Percentiles rank a stretch among this genome's conserved stretches.
These are phyloP conservation scores for Lanmaoa pseudosensibilis DNA, from an alignment of 768 basidiomycete species.

Conservation along the genomic window DNA sequence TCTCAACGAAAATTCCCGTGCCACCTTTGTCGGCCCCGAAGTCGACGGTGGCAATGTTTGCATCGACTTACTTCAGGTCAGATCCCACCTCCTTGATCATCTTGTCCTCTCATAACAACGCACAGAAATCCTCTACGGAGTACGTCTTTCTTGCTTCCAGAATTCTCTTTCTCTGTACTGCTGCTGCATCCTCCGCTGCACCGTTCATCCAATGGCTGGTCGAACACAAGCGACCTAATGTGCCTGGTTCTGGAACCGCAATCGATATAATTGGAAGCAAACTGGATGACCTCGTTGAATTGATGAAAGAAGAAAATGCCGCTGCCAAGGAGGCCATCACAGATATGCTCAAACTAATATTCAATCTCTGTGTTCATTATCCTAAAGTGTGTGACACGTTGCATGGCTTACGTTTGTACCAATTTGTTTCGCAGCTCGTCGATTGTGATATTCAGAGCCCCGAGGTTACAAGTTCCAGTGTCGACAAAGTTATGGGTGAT, in stretches of 20 bases:
- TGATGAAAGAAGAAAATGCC: slow-evolving; percentile 46
- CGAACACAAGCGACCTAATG: slow-evolving; percentile 58
- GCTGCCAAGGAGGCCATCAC: slow-evolving; percentile 65
- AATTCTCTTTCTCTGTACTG: slow-evolving; percentile 74
- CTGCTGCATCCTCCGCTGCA: slow-evolving; percentile 46
- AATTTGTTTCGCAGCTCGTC: slow-evolving; percentile 30
- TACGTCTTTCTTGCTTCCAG: slow-evolving; percentile 73
- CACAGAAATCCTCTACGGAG: slow-evolving; percentile 63
- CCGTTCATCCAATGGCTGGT: slow-evolving; percentile 56
- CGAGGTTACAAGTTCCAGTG: slow-evolving; percentile 14
- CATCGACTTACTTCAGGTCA: slow-evolving; percentile 59
- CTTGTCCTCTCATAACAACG: slow-evolving; percentile 5
- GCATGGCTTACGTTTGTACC: background rate
- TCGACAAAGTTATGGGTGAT: slow-evolving; percentile 62
- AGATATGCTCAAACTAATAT: slow-evolving; percentile 82
- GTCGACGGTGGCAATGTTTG: slow-evolving; percentile 65
- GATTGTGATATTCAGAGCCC: slow-evolving; percentile 45
- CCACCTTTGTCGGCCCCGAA: slow-evolving; percentile 52
- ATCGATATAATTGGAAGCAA: slow-evolving; percentile 62
- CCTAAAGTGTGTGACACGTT: slow-evolving; percentile 54
- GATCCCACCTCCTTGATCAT: slow-evolving; percentile 12
- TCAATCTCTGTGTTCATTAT: slow-evolving; percentile 80
- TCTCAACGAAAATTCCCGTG: slow-evolving; percentile 61
- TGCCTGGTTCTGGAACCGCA: slow-evolving; percentile 41
- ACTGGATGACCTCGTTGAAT: slow-evolving; percentile 54